Base-by-base conservation (phyloP, 768 basidiomycete genomes). In the Guyanaporus albipodus region DNA sequence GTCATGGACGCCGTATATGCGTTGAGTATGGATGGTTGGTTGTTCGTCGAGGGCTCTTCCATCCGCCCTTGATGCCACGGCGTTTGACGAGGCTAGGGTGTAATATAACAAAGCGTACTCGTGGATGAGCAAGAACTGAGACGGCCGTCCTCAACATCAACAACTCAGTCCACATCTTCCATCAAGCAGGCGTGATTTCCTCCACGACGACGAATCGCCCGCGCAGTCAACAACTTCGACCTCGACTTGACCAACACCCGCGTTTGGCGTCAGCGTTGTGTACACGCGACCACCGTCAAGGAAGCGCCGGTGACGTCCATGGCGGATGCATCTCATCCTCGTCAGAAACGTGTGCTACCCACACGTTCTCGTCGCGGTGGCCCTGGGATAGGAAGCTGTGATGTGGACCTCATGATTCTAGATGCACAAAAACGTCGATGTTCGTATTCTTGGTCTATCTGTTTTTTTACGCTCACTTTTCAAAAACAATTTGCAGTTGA, bases 401-500 rank as follows among this genome's bases (percentile, higher is more conserved):
- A 90, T 62, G 74, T 83, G 15, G 91, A 94, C 71, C 57, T 81
- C 44, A 83, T 90, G 80, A 87, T 94, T 63, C 67, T 91, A 53
- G 90, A 92, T 56, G 85, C 83, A 52, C 76, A 85, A 58, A 80
- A 81, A 68, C 79, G 80, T 67, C 83, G 81, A 73, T 70, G 91
- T 91, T 63, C 60, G 83, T 76, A 29, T 42, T 38, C 44, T 45
- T 33, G 14, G 17, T 46, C 44, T 6, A 29, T 42, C 45, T 26
- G 19, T 56, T 44, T 38, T 33, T 49, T 42, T 46, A 42, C 43
- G 32, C 58, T 67, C 58, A 59, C 48, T 29, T 41, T 49, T 46
- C 44, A 22, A 39, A 47, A 38, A 32, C n/a, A n/a, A n/a, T n/a
- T 22, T 19, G 22, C 58, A 91, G 87, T 75, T 45, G 88, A 87